phyloP scores from a whole-genome alignment of 2,329 filamentous ascomycete species.

The Calonectria henricotiae region DNA sequence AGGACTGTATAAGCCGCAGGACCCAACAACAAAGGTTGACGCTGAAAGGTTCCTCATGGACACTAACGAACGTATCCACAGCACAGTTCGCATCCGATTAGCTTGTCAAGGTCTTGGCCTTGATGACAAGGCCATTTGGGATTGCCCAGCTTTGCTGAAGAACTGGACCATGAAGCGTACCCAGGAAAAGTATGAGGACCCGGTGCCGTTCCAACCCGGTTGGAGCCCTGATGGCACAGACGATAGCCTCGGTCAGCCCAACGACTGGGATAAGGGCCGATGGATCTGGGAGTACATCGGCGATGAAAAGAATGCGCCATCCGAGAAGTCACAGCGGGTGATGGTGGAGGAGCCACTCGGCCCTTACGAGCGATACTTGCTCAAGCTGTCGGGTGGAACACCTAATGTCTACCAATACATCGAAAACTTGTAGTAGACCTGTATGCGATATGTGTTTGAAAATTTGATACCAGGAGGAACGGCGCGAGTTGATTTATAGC shows the following conservation, averaged over 20 bases:
- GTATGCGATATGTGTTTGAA: background rate
- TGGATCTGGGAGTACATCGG: constrained; percentile 73
- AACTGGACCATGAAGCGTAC: constrained; percentile 64
- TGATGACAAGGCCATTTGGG: constrained; percentile 67
- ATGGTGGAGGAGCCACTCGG: constrained; percentile 71
- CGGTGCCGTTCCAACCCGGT: constrained; percentile 55
- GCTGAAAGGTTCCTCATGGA: constrained; percentile 63
- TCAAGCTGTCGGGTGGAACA: constrained; percentile 63
- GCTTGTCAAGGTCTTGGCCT: constrained; percentile 67
- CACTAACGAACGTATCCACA: constrained; percentile 72
- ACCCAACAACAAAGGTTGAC: constrained; percentile 60
- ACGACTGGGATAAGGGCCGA: constrained; percentile 55
- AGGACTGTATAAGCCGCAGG: constrained; percentile 65
- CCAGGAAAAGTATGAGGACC: constrained; percentile 55
- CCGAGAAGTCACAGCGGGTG: constrained; percentile 58
- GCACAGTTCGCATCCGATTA: constrained; percentile 70
- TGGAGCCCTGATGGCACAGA: constrained; percentile 54
- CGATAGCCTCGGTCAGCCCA: constrained; percentile 45
- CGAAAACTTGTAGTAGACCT: constrained; percentile 44
- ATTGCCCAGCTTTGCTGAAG: constrained; percentile 62
- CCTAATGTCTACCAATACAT: constrained; percentile 65
- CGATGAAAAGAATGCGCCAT: constrained; percentile 60
- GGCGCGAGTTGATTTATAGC: constrained; percentile 10
- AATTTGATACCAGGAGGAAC: constrained; percentile 9
- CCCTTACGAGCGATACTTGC: constrained; percentile 67